Conservation (phyloP, 2,329 filamentous ascomycete species). For the Xylariomycetidae sp. region DNA sequence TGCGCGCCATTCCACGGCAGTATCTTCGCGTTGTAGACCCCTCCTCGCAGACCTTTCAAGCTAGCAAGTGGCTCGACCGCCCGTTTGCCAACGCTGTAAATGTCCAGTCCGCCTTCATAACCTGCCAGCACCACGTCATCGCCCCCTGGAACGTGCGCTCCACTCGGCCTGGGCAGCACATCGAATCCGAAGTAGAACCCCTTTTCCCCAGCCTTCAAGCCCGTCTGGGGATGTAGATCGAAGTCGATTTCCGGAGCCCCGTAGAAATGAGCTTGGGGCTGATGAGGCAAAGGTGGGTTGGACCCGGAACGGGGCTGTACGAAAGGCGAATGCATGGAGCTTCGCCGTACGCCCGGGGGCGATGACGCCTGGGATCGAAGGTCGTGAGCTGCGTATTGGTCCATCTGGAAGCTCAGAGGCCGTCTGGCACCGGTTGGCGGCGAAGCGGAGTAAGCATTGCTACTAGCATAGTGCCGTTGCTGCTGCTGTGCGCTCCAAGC, state of each 20-base stretch:
- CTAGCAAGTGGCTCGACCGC: conserved; percentile 64
- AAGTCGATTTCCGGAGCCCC: conserved; percentile 67
- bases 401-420: conserved; percentile 36
- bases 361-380: conserved; percentile 34
- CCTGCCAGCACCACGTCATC: conserved; percentile 70
- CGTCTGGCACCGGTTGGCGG: conserved; percentile 26
- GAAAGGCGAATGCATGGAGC: conserved; percentile 47
- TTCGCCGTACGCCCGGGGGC: conserved; percentile 31
- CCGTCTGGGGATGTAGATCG: conserved; percentile 40
- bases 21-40: conserved; percentile 76
- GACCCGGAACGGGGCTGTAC: conserved; percentile 31
- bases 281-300: conserved; percentile 54
- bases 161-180: conserved; percentile 46
- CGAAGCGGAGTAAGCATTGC: conserved; percentile 24
- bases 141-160: conserved; percentile 31
- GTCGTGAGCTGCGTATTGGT: conserved; percentile 32
- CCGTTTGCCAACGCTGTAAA: conserved; percentile 67
- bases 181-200: conserved; percentile 83
- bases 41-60: conserved; percentile 71
- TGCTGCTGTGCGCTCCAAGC: conserved; percentile 33
- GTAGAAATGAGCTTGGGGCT: conserved; percentile 63
- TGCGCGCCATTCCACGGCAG: conserved; percentile 59
- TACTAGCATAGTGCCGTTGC: conserved; percentile 21
- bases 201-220: conserved; percentile 57
- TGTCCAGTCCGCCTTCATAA: conserved; percentile 72